Conservation (phyloP, 768 basidiomycete species). For the Lactarius evosmus region DNA sequence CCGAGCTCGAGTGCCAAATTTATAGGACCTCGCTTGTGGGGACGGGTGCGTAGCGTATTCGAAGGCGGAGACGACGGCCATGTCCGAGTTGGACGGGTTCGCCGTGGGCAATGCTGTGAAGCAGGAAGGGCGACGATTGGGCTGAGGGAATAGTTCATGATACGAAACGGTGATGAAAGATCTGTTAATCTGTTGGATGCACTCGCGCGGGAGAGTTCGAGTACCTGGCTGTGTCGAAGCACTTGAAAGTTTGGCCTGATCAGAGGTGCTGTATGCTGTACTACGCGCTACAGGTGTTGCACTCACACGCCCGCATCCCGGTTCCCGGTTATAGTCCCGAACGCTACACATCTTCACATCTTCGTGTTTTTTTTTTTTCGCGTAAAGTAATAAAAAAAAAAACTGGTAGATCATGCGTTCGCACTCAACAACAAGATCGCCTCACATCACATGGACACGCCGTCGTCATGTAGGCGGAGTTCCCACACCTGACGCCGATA, state of each 20-base stretch:
- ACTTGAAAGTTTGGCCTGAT: neutral
- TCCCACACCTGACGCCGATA: neutral
- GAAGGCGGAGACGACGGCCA: constrained; percentile 15
- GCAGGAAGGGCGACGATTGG: constrained; percentile 4
- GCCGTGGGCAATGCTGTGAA: constrained; percentile 6
- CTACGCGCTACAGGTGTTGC: neutral
- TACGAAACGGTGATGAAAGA: constrained; percentile 15
- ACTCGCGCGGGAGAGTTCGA: neutral
- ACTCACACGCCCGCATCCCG: neutral
- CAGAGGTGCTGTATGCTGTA: constrained; percentile 1
- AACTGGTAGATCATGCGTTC: neutral
- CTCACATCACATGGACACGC: neutral
- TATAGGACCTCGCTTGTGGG: constrained; percentile 23
- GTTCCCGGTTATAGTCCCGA: neutral
- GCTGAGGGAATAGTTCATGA: neutral
- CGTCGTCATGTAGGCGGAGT: neutral
- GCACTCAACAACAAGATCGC: neutral
- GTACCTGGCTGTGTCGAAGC: constrained; percentile 10
- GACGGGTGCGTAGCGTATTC: constrained; percentile 8
- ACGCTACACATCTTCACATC: neutral
- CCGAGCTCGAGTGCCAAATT: constrained; percentile 7
- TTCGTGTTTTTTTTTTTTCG: neutral
- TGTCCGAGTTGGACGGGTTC: constrained; percentile 14
- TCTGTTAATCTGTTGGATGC: constrained; percentile 8
- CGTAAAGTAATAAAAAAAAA: neutral